Conservation (phyloP, 2,329 filamentous ascomycete genomes). For the Fusarium acutatum region DNA sequence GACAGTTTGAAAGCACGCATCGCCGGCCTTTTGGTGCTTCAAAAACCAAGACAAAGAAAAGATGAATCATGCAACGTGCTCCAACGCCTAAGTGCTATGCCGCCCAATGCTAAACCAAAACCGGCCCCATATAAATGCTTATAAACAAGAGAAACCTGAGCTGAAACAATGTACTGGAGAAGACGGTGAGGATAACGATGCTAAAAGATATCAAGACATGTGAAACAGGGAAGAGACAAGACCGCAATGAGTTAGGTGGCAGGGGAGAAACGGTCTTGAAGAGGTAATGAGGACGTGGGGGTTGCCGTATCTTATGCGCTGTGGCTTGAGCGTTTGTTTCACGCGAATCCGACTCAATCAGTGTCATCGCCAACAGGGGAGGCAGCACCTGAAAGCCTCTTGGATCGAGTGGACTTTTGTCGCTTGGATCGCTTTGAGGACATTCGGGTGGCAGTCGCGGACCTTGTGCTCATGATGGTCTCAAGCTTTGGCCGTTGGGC, state of each 20-base stretch:
- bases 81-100: conserved; percentile 40
- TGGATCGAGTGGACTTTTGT: conserved; percentile 43
- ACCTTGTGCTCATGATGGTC: conserved; percentile 56
- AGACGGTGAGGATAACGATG: conserved; percentile 14
- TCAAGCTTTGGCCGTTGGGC: conserved; percentile 56
- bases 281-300: conserved; percentile 13
- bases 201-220: conserved; percentile 6
- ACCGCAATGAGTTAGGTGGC: background rate
- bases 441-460: conserved; percentile 40
- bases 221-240: conserved; percentile 10
- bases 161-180: conserved; percentile 24
- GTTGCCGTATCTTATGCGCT: conserved; percentile 7
- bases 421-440: conserved; percentile 44
- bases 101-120: conserved; percentile 32
- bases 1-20: conserved; percentile 22
- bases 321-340: conserved; percentile 22
- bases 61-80: conserved; percentile 30
- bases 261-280: conserved; percentile 16
- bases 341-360: conserved; percentile 38
- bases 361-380: conserved; percentile 51
- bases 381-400: conserved; percentile 43
- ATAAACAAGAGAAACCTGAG: conserved; percentile 29
- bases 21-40: conserved; percentile 21
- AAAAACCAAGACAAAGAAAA: conserved; percentile 22
- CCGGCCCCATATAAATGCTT: conserved; percentile 38